These are phyloP conservation scores for Ceratocystis lukuohia DNA, from an alignment of 2,329 filamentous ascomycete species.

Conservation along the genomic window DNA sequence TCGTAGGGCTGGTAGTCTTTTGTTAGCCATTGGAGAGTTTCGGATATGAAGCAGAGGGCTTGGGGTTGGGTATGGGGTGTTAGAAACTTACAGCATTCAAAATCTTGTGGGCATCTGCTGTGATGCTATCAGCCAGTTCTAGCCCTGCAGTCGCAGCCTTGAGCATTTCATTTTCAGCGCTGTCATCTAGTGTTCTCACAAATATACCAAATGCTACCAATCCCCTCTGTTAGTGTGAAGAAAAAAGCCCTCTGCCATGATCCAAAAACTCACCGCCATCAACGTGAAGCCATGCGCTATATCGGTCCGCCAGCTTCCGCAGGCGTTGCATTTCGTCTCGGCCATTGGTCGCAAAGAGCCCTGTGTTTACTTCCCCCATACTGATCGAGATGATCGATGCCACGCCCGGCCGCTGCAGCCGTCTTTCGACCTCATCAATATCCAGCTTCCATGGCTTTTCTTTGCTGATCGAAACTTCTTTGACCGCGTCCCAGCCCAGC, in stretches of 20 bases:
- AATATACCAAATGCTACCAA: conserved; percentile 67
- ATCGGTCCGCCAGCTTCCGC: conserved; percentile 54
- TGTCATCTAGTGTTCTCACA: conserved; percentile 48
- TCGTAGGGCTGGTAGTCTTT: conserved; percentile 56
- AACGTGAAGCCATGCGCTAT: conserved; percentile 76
- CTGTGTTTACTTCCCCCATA: conserved; percentile 82
- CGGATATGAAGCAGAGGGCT: not conserved
- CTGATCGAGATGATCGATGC: conserved; percentile 72
- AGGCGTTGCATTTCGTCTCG: conserved; percentile 47
- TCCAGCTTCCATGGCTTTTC: conserved; percentile 55
- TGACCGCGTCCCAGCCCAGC: conserved; percentile 56
- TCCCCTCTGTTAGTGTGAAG: not conserved
- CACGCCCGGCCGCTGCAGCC: conserved; percentile 38
- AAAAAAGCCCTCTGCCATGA: not conserved
- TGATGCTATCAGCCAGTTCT: conserved; percentile 75
- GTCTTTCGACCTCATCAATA: conserved; percentile 47
- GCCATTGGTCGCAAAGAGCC: conserved; percentile 54
- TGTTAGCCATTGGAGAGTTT: not conserved
- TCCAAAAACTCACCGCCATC: conserved; percentile 50
- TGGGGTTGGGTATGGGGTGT: not conserved
- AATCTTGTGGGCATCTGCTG: conserved; percentile 79
- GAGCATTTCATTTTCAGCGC: conserved; percentile 41
- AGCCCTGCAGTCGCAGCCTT: conserved; percentile 46
- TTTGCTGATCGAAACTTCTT: conserved; percentile 38
- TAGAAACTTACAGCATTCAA: conserved; percentile 58